Evolutionary conservation across 108 stramenopile genomes (phyloP), one percentile per base, ranked within the genome.

Genomic region (Nitzschia inconspicua): DNA sequence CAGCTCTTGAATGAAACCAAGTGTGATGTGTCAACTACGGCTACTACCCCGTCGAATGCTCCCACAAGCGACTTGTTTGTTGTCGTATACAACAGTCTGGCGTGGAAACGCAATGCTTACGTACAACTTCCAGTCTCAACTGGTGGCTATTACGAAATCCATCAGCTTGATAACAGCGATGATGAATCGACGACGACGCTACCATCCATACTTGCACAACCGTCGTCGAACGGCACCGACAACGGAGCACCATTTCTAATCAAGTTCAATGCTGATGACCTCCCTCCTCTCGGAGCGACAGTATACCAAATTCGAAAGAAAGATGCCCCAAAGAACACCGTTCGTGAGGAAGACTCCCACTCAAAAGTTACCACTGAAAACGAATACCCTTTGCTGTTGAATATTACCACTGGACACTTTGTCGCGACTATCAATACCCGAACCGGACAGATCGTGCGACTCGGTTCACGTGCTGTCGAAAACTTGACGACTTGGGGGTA

Each of bases 51-150:
- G 26, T 37, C 61, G 13, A 39, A 41, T 23, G 52, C 23, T 4
- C 29, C 43, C 9, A 41, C 57, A 39, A 54, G 46, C 7, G 60
- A 59, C 23, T 72, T 96, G 19, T 70, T 79, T 19, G 74, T 93
- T 11, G 74, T 90, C 23, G 82, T 90, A 4, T 95, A 93, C 79
- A 98, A 95, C 66, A 78, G 84, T 35, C 68, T 96, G 14, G 86
- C 80, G 29, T 65, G 69, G 23, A 8, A 44, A 22, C 60, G 72
- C 18, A 54, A 69, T 3, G 77, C 72, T 35, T 42, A 77, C 8
- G 57, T 96, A 20, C 63, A 78, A 1, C 49, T 98, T 1, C 96
- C 97, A 4, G 77, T 98, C 35, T 61, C 73, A 31, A 27, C 44
- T 9, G 24, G 24, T 48, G 90, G 88, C 13, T 85, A 73, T 58